These are phyloP conservation scores for Beauveria sp. DNA, from an alignment of 2,329 filamentous ascomycete species.

Conservation along the genomic window DNA sequence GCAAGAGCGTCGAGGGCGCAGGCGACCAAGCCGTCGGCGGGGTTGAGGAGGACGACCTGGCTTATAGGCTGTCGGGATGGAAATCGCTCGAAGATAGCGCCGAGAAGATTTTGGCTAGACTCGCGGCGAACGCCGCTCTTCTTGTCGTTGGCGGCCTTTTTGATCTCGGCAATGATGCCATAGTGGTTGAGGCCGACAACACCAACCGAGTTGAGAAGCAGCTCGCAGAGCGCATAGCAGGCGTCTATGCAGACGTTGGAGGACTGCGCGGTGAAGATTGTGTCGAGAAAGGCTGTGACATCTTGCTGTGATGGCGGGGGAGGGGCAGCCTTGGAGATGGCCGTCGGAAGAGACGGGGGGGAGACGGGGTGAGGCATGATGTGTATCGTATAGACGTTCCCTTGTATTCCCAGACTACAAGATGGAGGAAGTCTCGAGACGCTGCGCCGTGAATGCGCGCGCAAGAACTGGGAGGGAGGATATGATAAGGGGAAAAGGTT, in stretches of 20 bases:
- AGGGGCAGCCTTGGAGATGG: slow-evolving; percentile 40
- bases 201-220: slow-evolving; percentile 47
- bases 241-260: slow-evolving; percentile 63
- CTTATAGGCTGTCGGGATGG: slow-evolving; percentile 67
- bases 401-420: not conserved
- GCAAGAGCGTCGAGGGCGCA: slow-evolving; percentile 76
- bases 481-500: slow-evolving; percentile 3
- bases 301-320: slow-evolving; percentile 59
- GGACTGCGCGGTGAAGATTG: slow-evolving; percentile 61
- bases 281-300: slow-evolving; percentile 55
- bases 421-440: slow-evolving; percentile 1
- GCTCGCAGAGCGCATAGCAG: slow-evolving; percentile 52
- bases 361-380: slow-evolving; percentile 43
- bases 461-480: not conserved
- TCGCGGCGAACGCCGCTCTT: slow-evolving; percentile 82
- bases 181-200: slow-evolving; percentile 45
- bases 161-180: slow-evolving; percentile 47
- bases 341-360: slow-evolving; percentile 33
- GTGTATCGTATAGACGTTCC: slow-evolving; percentile 2
- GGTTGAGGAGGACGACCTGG: slow-evolving; percentile 75
- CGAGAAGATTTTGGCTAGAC: slow-evolving; percentile 89
- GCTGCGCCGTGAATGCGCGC: slow-evolving; percentile 10
- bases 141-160: slow-evolving; percentile 82
- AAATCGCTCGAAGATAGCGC: slow-evolving; percentile 87
- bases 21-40: slow-evolving; percentile 66